These are phyloP conservation scores for Stachybotrys chlorohalonatus DNA, from an alignment of 2,329 filamentous ascomycete genomes.

Conservation along the genomic window DNA sequence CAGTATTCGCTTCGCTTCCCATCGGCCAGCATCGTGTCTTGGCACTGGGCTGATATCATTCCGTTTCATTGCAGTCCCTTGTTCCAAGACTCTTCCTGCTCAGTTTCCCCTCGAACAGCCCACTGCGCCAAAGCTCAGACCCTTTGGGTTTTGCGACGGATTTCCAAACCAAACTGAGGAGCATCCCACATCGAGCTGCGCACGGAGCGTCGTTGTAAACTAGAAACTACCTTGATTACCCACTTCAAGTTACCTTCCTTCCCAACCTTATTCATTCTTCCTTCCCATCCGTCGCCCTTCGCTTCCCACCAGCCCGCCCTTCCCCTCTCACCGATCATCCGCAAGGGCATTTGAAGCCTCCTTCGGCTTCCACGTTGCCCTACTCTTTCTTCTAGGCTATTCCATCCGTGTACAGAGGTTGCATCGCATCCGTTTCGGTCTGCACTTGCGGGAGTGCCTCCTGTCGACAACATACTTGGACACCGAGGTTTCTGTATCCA, in stretches of 20 bases:
- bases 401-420: not conserved
- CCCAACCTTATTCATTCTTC: no score
- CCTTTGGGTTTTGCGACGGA: not conserved
- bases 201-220: not conserved
- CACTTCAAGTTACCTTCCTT: not conserved
- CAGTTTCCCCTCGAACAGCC: not conserved
- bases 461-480: not conserved
- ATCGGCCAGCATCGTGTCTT: not conserved
- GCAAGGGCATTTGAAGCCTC: not conserved
- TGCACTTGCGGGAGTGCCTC: not conserved
- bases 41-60: not conserved
- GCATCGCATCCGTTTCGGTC: not conserved
- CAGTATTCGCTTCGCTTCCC: not conserved
- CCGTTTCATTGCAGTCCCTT: not conserved
- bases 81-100: not conserved
- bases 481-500: not conserved
- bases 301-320: not conserved
- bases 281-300: no score
- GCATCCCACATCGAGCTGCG: not conserved
- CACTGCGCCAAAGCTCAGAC: not conserved
- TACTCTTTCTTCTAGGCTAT: not conserved
- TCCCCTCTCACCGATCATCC: not conserved
- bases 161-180: not conserved
- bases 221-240: not conserved
- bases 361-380: not conserved